These are phyloP conservation scores for Plasmodium gonderi DNA, from an alignment of 169 alveolate genomes.

Conservation along the genomic window DNA sequence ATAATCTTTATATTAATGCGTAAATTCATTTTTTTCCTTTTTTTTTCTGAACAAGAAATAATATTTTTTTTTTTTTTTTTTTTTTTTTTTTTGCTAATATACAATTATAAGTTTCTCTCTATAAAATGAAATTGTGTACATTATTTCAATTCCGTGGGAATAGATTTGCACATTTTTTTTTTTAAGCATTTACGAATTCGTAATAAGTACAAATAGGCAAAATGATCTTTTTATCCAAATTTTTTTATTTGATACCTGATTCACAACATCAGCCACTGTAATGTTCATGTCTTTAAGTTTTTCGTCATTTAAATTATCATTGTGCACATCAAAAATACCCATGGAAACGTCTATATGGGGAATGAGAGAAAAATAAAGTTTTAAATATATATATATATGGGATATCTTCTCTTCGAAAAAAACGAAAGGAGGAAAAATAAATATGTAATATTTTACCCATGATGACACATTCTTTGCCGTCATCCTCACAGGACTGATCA, in stretches of 20 bases:
- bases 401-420: neutral
- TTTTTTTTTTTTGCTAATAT: neutral
- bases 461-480: slow-evolving; percentile 23
- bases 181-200: neutral
- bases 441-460: slow-evolving; percentile 45
- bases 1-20: too few relatives aligned
- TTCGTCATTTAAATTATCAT: slow-evolving; percentile 44
- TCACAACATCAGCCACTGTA: slow-evolving; percentile 50
- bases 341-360: slow-evolving; percentile 57
- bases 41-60: slow-evolving; percentile 2
- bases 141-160: neutral
- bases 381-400: neutral
- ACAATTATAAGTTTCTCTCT: slow-evolving; percentile 1
- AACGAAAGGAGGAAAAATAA: neutral
- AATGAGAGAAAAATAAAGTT: slow-evolving; percentile 6
- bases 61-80: slow-evolving; percentile 1
- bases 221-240: neutral
- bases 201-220: neutral
- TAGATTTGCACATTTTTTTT: neutral
- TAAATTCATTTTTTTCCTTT: too few relatives aligned
- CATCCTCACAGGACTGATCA: slow-evolving; percentile 19
- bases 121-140: neutral
- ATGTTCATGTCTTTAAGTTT: slow-evolving; percentile 57
- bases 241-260: slow-evolving; percentile 24
- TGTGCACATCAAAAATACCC: slow-evolving; percentile 67